Evolutionary conservation across 2,329 filamentous ascomycete species (phyloP), one percentile per base, ranked within the genome.

Genomic region (Fusarium bactridioides): DNA sequence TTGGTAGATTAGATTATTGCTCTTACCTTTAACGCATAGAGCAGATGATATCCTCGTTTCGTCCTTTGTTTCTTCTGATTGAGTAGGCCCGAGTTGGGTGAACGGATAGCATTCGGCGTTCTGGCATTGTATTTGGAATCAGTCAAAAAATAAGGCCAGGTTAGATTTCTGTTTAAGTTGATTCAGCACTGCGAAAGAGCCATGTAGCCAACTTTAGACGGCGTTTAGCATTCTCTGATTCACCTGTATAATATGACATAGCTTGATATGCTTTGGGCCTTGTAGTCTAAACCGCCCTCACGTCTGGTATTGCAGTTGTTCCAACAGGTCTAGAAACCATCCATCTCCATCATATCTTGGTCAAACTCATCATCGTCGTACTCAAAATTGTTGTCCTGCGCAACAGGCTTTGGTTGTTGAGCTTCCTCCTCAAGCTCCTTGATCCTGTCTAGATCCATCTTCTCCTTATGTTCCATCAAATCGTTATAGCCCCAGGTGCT

Each of bases 401-500:
- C 65, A 38, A 61, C 44, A 44, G 75, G 51, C 33, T 66, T 69
- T 37, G 72, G 70, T n/a, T 74, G 80, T 73, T 70, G 77, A 55
- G 65, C 78, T 69, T 74, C 64, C 59, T 86, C 86, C 78, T 89
- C 86, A 43, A 93, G 83, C 75, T 91, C 89, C 65, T 85, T 85
- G 74, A 93, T 93, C 71, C 84, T 87, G 74, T 93, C 91, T 70
- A 91, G 84, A 67, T 93, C 92, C 75, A 90, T 84, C 82, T 93
- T 94, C 79, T 91, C 89, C 84, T 97, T 92, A 82, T 97, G 92
- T 55, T 84, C 86, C 82, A 92, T 89, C 57, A 98, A 82, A 78
- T 98, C 94, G 65, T 89, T 88, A 44, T 93, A 84, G 65, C 92
- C 94, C 96, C 96, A 99, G 15, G 93, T 97, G 77, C 93, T 96